These are phyloP conservation scores for Diaporthe helianthi DNA, from an alignment of 2,329 filamentous ascomycete genomes.

Conservation along the genomic window DNA sequence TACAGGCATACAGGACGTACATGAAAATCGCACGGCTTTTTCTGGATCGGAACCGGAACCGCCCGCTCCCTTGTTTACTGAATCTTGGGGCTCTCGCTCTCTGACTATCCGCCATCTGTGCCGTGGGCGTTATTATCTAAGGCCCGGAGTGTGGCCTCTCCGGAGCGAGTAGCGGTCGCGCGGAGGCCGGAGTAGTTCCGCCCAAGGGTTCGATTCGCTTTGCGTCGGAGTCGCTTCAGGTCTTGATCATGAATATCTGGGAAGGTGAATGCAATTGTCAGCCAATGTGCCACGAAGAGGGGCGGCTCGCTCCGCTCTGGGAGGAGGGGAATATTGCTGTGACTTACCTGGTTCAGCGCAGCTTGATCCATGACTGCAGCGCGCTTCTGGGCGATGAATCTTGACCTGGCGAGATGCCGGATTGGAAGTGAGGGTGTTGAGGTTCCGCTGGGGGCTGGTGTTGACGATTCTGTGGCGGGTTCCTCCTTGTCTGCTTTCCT, in stretches of 20 bases:
- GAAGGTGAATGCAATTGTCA: slow-evolving; percentile 33
- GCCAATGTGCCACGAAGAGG: slow-evolving; percentile 7
- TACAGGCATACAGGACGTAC: too few species aligned
- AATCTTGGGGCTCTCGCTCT: not conserved
- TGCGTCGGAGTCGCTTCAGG: slow-evolving; percentile 31
- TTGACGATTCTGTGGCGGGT: slow-evolving; percentile 49
- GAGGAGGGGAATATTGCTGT: not conserved
- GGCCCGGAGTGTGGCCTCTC: not conserved
- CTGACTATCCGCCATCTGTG: not conserved
- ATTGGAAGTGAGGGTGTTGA: slow-evolving; percentile 51
- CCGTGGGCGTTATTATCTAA: not conserved
- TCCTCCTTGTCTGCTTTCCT: slow-evolving; percentile 39
- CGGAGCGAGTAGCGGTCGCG: not conserved
- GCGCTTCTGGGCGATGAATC: slow-evolving; percentile 89
- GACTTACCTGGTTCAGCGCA: slow-evolving; percentile 81
- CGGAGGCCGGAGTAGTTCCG: not conserved
- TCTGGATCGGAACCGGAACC: slow-evolving; percentile 17
- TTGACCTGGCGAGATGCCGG: slow-evolving; percentile 77
- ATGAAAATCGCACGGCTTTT: not conserved
- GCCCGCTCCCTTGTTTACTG: not conserved
- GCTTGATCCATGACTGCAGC: slow-evolving; percentile 81
- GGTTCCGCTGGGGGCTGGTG: slow-evolving; percentile 50
- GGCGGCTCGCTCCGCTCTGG: not conserved
- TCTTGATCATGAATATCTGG: slow-evolving; percentile 75
- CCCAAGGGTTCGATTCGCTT: slow-evolving; percentile 5